Evolutionary conservation across 1,284 basidiomycete genomes (phyloP), one percentile per base, ranked within the genome.

Genomic region (Cutaneotrichosporon mucoides): DNA sequence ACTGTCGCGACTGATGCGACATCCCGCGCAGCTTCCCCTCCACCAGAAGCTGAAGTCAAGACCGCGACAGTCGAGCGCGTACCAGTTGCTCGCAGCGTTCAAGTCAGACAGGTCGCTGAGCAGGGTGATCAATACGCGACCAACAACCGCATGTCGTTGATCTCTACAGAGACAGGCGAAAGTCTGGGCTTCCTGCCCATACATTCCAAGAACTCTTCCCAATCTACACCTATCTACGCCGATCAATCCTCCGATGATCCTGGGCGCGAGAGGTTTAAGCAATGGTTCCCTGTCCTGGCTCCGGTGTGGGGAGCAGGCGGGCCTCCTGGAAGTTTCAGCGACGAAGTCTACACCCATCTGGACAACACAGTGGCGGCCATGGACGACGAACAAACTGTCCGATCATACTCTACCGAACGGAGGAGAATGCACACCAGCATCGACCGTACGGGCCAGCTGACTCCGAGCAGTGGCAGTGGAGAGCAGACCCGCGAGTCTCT

Each of bases 401-500:
- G 24, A 24, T 24, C 24, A 24, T 24, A 24, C 5, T 16, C 24
- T 3, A 33, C 9, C 44, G 44, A 45, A 4, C 7, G 9, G 16
- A 33, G 5, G 9, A 24, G 7, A 7, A 33, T 24, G 16, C 44
- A 45, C 16, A 11, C 16, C 13, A 48, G 33, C n/a, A 6, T 36
- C 10, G 46, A 48, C 34, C 11, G 11, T 33, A 48, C 33, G 5
- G 37, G 38, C 8, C 33, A 11, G 34, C 33, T 48, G 46, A 36
- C 46, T 4, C 24, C 46, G 34, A 24, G 46, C 11, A 33, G 11
- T 48, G 34, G 33, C 33, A 48, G 11, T 6, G 12, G 3, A 5
- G 33, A 9, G 13, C 46, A 51, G 8, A 51, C 38, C n/a, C 37
- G 49, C 37, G 49, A 51, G 16, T 51, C 49, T 15, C 38, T 57